phyloP scores from a whole-genome alignment of 2,329 filamentous ascomycete genomes.

The Beauveria sp. region DNA sequence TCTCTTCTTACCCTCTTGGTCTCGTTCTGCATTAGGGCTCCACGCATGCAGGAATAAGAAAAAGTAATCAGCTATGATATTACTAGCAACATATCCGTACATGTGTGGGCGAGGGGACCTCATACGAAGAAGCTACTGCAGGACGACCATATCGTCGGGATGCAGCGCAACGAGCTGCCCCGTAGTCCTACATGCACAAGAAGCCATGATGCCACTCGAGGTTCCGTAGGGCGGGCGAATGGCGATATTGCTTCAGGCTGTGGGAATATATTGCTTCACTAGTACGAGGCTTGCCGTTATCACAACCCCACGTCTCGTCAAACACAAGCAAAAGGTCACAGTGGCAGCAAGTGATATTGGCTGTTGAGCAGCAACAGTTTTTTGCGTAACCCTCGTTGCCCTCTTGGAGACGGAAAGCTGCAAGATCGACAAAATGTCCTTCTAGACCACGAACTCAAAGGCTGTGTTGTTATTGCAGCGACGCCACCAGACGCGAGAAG shows the following conservation, averaged over 20 bases:
- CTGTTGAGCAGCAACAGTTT: neutral
- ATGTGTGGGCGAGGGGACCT: neutral
- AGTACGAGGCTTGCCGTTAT: neutral
- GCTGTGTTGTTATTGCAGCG: neutral
- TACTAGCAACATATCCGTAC: neutral
- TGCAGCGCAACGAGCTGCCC: neutral
- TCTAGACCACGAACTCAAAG: no score
- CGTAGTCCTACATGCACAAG: neutral
- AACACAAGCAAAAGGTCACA: no score
- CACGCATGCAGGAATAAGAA: neutral
- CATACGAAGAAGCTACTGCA: neutral
- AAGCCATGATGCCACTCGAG: neutral
- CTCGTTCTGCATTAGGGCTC: neutral
- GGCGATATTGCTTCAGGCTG: neutral
- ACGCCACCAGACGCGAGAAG: neutral
- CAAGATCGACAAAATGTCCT: neutral
- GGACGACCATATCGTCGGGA: constrained; percentile 4
- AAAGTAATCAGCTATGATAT: neutral
- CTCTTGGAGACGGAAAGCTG: neutral
- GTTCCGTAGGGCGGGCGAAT: neutral
- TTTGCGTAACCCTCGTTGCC: neutral
- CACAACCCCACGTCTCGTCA: no score
- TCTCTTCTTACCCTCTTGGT: neutral
- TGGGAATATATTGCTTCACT: neutral
- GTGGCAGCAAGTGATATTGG: neutral